phyloP scores from a whole-genome alignment of 78 protist species.

The Cavenderia fasciculata region DNA sequence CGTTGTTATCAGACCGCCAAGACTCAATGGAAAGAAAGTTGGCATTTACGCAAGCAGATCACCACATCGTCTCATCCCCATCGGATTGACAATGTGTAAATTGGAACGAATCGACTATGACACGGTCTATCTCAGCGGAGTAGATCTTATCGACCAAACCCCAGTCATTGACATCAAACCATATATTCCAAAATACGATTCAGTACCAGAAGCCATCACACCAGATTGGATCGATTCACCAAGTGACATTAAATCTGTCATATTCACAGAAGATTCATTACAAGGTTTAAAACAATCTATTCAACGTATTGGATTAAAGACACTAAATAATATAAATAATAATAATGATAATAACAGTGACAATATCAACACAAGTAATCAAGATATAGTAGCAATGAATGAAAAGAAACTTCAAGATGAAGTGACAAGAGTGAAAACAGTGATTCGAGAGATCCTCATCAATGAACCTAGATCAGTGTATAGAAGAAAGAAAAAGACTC shows the following conservation, averaged over 20 bases:
- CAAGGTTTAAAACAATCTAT: neutral
- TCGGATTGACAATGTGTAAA: constrained; percentile 64
- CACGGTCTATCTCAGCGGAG: constrained; percentile 76
- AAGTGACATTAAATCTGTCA: neutral
- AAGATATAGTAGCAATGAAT: too few species aligned
- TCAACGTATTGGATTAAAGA: neutral
- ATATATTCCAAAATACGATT: constrained; percentile 65
- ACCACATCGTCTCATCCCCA: constrained; percentile 68
- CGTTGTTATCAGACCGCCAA: constrained; percentile 57
- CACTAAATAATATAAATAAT: neutral
- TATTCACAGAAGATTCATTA: constrained; percentile 15
- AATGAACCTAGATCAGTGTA: constrained; percentile 61
- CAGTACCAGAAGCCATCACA: constrained; percentile 36
- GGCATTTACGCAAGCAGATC: constrained; percentile 65
- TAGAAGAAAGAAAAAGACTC: constrained; percentile 9
- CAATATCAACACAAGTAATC: too few species aligned
- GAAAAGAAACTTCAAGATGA: neutral
- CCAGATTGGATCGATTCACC: constrained; percentile 53
- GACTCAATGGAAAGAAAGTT: constrained; percentile 35
- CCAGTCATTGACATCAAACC: constrained; percentile 92
- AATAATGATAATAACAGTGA: neutral
- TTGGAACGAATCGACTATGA: constrained; percentile 49
- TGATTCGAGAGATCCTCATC: constrained; percentile 17
- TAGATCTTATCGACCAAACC: constrained; percentile 90
- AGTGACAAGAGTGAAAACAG: neutral